These are phyloP conservation scores for Calonectria ilicicola DNA, from an alignment of 2,329 filamentous ascomycete genomes.

Conservation along the genomic window DNA sequence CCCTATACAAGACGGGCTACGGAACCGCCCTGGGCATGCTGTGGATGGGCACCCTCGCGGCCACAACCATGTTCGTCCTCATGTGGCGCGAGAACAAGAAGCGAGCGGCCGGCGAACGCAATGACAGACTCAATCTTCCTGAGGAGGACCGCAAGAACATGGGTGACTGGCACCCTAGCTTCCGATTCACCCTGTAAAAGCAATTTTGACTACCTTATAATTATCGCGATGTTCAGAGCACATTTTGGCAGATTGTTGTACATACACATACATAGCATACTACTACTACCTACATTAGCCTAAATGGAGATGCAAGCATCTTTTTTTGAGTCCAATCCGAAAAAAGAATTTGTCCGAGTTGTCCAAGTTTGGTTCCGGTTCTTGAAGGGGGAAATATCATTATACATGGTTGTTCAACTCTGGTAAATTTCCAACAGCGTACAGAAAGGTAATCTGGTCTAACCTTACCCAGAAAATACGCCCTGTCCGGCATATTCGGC, in stretches of 20 bases:
- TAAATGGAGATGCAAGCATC: not conserved
- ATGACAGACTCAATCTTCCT: slow-evolving; percentile 42
- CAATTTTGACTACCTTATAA: not conserved
- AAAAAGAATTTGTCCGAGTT: not conserved
- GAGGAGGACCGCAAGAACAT: slow-evolving; percentile 48
- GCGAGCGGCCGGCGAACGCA: slow-evolving; percentile 46
- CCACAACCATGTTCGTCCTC: slow-evolving; percentile 42
- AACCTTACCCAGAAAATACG: slow-evolving; percentile 2
- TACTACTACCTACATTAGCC: not conserved
- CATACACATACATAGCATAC: not conserved
- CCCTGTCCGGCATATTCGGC: not conserved
- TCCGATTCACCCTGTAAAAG: slow-evolving; percentile 50
- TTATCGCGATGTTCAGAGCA: not conserved
- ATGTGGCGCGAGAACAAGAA: slow-evolving; percentile 51
- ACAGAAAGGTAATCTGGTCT: not conserved
- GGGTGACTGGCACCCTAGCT: slow-evolving; percentile 52
- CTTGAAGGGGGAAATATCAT: no score
- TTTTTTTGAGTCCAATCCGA: not conserved
- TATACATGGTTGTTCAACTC: not conserved
- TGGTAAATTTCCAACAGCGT: not conserved
- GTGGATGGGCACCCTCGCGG: slow-evolving; percentile 56
- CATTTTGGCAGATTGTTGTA: not conserved
- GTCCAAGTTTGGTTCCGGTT: no score
- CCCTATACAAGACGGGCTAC: slow-evolving; percentile 63
- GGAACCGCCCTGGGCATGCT: slow-evolving; percentile 59